Conservation (phyloP, 1,139 yeast species). For the Pneumocystis murina region DNA sequence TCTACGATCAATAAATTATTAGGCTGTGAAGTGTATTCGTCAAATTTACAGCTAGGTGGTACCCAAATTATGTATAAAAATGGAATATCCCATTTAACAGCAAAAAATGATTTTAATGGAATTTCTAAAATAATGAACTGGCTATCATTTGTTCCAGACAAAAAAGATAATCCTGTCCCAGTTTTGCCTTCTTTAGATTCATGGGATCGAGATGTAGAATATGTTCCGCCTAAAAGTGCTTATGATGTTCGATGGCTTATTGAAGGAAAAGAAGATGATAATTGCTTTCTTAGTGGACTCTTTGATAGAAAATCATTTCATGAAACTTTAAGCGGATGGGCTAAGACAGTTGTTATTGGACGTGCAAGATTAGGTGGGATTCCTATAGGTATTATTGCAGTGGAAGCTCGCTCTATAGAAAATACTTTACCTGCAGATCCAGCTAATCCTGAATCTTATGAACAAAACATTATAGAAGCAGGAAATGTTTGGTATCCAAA, state of each 20-base stretch:
- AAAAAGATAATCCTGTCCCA: slow-evolving; percentile 82
- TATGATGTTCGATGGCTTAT: slow-evolving; percentile 95
- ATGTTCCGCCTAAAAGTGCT: slow-evolving; percentile 56
- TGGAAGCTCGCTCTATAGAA: slow-evolving; percentile 80
- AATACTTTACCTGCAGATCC: slow-evolving; percentile 93
- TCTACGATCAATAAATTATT: slow-evolving; percentile 93
- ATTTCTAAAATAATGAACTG: slow-evolving; percentile 87
- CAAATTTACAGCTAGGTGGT: slow-evolving; percentile 95
- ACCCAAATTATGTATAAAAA: slow-evolving; percentile 96
- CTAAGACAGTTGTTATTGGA: slow-evolving; percentile 94
- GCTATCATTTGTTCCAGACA: slow-evolving; percentile 92
- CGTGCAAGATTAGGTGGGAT: slow-evolving; percentile 98
- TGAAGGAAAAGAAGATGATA: slow-evolving; percentile 57
- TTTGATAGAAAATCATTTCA: slow-evolving; percentile 88
- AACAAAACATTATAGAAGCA: slow-evolving; percentile 77
- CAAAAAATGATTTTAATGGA: slow-evolving; percentile 90
- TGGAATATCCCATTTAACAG: slow-evolving; percentile 96
- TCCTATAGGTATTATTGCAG: slow-evolving; percentile 95
- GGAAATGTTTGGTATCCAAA: slow-evolving; percentile 99
- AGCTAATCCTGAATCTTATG: slow-evolving; percentile 90
- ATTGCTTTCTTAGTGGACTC: slow-evolving; percentile 63
- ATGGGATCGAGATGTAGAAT: slow-evolving; percentile 91
- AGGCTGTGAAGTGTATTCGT: slow-evolving; percentile 93
- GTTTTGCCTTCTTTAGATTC: slow-evolving; percentile 58
- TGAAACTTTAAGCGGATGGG: slow-evolving; percentile 98